phyloP scores from a whole-genome alignment of 345 rosid genomes.

The Aquilaria yunnanensis region DNA sequence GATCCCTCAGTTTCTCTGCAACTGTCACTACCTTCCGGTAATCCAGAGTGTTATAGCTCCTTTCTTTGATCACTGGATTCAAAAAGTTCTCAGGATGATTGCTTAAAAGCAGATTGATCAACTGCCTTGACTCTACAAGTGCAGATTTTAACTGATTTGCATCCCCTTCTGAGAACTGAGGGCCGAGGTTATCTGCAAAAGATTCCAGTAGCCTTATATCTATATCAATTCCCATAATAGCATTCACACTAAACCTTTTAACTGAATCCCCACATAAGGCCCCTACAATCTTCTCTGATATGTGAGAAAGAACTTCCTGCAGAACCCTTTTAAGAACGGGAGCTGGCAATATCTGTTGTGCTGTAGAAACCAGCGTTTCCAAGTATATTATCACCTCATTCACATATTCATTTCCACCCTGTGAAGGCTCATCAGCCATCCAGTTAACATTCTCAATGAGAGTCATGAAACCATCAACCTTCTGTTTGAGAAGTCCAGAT shows the following conservation, averaged over 20 bases:
- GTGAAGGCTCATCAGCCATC: slow-evolving; percentile 79
- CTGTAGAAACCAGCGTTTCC: slow-evolving; percentile 90
- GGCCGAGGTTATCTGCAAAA: slow-evolving; percentile 68
- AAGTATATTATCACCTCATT: slow-evolving; percentile 89
- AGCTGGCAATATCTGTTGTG: slow-evolving; percentile 89
- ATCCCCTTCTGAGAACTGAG: slow-evolving; percentile 69
- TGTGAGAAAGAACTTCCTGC: slow-evolving; percentile 76
- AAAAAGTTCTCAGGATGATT: slow-evolving; percentile 85
- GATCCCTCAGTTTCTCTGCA: slow-evolving; percentile 87
- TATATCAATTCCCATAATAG: slow-evolving; percentile 75
- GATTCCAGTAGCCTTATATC: slow-evolving; percentile 84
- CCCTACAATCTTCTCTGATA: slow-evolving; percentile 77
- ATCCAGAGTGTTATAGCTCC: slow-evolving; percentile 80
- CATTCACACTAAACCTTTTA: slow-evolving; percentile 72
- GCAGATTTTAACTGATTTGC: slow-evolving; percentile 76
- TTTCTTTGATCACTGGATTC: slow-evolving; percentile 82
- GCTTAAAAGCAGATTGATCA: slow-evolving; percentile 79
- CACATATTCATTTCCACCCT: slow-evolving; percentile 88
- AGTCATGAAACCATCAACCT: slow-evolving; percentile 89
- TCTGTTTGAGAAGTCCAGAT: slow-evolving; percentile 81
- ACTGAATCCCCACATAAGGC: slow-evolving; percentile 63
- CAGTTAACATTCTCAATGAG: slow-evolving; percentile 94
- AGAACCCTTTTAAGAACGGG: slow-evolving; percentile 75
- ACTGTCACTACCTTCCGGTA: slow-evolving; percentile 68
- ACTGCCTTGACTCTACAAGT: slow-evolving; percentile 73